Evolutionary conservation across 73 alveolate species (phyloP), one percentile per base, ranked within the genome.

Genomic region (Paramecium pentaurelia): DNA sequence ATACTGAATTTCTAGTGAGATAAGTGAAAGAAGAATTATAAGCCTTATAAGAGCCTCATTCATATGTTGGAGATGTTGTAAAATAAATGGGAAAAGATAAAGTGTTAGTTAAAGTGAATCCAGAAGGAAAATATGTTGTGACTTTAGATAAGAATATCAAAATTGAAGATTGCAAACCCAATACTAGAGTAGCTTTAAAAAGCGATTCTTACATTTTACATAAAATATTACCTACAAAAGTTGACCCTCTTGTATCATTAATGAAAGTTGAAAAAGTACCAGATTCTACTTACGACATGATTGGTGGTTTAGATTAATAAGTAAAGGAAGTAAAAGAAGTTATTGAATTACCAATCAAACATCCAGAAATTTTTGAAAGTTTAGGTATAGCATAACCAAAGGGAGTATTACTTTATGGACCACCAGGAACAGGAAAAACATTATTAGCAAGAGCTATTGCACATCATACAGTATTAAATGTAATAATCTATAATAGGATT

Each of bases 381-480:
- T 95, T 99, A 18, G 99, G 99, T 71, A 99, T 99, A 60, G 97
- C 99, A n/a, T 99, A 98, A 95, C 99, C 99, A 22, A 99, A 98
- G 96, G 99, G 99, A 42, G 99, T 97, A 45, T 88, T 97, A 32
- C 96, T 96, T n/a, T 97, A 96, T 87, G 98, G 99, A 2, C 98
- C 99, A 28, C 99, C 99, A 3, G 99, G 99, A 64, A 99, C 99
- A 11, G 99, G 99, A 45, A 99, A 99, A 95, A 99, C 99, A 14
- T 95, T 99, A 42, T 97, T 99, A 11, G 99, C 99, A 14, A 96
- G 99, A 70, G 99, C 99, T 10, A 99, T 98, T 64, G 99, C 99
- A 30, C 99, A 99, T 96, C 99, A 99, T 93, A 99, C 99, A 54
- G 99, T 87, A 87, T 40, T 1, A 16, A 20, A 64, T 60, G 0